Conservation (phyloP, 2,329 filamentous ascomycete species). For the Hirsutella minnesotensis region DNA sequence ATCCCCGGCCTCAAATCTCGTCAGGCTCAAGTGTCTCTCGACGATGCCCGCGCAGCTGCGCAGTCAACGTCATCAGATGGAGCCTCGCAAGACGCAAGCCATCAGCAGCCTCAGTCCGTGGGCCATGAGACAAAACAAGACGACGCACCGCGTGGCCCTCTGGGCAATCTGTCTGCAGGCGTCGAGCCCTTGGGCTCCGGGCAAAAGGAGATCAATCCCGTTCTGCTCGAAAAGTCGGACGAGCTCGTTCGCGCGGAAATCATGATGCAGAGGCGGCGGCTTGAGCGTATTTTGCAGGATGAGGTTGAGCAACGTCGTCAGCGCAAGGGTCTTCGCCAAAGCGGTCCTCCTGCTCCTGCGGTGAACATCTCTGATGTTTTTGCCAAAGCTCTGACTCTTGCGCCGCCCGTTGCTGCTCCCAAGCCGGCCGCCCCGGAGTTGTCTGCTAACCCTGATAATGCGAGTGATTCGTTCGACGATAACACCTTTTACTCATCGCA, state of each 20-base stretch:
- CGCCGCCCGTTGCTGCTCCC: constrained; percentile 54
- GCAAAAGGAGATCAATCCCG: constrained; percentile 64
- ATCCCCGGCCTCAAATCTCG: constrained; percentile 29
- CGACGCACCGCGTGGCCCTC: neutral
- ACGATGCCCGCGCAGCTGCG: constrained; percentile 2
- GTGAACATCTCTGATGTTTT: constrained; percentile 65
- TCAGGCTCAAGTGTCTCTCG: constrained; percentile 6
- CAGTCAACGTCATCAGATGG: constrained; percentile 2
- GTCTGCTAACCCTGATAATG: constrained; percentile 43
- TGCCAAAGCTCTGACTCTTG: constrained; percentile 56
- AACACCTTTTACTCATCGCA: constrained; percentile 95
- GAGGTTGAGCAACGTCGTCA: constrained; percentile 55
- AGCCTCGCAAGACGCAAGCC: neutral
- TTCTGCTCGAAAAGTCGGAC: constrained; percentile 77
- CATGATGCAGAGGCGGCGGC: constrained; percentile 64
- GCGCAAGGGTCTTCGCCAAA: constrained; percentile 31
- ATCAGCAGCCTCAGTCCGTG: neutral
- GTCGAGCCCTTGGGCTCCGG: constrained; percentile 28
- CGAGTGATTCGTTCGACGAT: constrained; percentile 78
- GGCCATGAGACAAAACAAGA: neutral
- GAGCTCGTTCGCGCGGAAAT: constrained; percentile 73
- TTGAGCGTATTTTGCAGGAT: constrained; percentile 68
- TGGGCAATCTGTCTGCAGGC: neutral
- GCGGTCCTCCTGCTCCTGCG: constrained; percentile 47
- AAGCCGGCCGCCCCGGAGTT: constrained; percentile 42